These are phyloP conservation scores for Hygrophorus russula DNA, from an alignment of 768 basidiomycete species.

Conservation along the genomic window DNA sequence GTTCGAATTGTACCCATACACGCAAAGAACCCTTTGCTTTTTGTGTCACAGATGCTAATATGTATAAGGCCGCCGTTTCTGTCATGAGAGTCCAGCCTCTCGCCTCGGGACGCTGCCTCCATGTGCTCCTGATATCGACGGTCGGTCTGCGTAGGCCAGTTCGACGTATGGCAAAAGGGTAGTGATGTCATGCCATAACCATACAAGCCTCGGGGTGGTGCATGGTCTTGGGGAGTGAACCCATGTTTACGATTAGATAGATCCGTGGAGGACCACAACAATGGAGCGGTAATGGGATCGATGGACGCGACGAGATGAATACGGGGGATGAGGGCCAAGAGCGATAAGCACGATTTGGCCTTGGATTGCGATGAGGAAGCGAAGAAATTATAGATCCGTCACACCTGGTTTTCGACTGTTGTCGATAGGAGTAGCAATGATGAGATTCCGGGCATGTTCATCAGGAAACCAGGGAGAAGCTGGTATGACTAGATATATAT, in stretches of 20 bases:
- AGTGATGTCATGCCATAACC: slow-evolving; percentile 87
- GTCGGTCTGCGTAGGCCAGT: slow-evolving; percentile 43
- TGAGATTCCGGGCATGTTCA: no score
- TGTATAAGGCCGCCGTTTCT: slow-evolving; percentile 68
- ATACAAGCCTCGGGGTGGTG: slow-evolving; percentile 40
- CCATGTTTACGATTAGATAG: slow-evolving; percentile 39
- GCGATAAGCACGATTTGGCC: slow-evolving; percentile 53
- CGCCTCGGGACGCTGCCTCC: slow-evolving; percentile 17
- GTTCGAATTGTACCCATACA: slow-evolving; percentile 64
- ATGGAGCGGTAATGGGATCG: slow-evolving; percentile 77
- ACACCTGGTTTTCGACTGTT: slow-evolving; percentile 51
- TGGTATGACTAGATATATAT: no score
- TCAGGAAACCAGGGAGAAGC: no score
- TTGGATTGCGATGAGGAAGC: no score
- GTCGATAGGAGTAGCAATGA: slow-evolving; percentile 70
- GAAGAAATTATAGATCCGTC: slow-evolving; percentile 54
- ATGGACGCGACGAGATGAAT: slow-evolving; percentile 80
- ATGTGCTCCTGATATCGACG: slow-evolving; percentile 7
- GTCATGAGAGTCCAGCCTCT: slow-evolving; percentile 36
- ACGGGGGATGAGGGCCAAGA: slow-evolving; percentile 60
- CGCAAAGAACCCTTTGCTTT: slow-evolving; percentile 74
- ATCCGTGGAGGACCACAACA: slow-evolving; percentile 75
- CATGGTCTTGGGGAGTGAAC: slow-evolving; percentile 2
- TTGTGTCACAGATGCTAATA: slow-evolving; percentile 78
- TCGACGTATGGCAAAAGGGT: slow-evolving; percentile 79